A percentile compares a stretch with the other conserved stretches of the same genome.
phyloP scores from a whole-genome alignment of 768 basidiomycete genomes.

The Rhodotorula toruloides region DNA sequence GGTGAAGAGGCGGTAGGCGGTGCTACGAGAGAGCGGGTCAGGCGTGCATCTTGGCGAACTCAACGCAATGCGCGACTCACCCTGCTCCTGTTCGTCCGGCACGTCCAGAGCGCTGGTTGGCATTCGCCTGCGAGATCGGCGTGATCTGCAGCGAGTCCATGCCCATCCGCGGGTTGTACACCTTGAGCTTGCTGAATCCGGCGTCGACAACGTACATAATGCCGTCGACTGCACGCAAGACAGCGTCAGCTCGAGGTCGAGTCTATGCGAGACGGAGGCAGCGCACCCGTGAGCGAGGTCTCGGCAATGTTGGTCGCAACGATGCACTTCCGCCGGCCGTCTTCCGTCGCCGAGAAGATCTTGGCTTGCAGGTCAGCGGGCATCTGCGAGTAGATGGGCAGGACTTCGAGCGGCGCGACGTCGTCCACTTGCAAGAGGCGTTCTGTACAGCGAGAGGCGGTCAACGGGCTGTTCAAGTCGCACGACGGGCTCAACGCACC shows the following conservation, averaged over 20 bases:
- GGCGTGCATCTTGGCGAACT: too few species aligned
- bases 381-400: slow-evolving; percentile 99
- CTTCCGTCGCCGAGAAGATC: slow-evolving; percentile 88
- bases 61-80: slow-evolving; percentile 51
- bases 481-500: slow-evolving; percentile 53
- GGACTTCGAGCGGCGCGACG: slow-evolving; percentile 74
- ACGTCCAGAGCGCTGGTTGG: slow-evolving; percentile 89
- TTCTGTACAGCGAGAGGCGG: slow-evolving; percentile 54
- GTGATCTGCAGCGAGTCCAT: slow-evolving; percentile 99
- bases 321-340: slow-evolving; percentile 92
- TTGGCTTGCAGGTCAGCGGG: slow-evolving; percentile 97
- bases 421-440: slow-evolving; percentile 88
- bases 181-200: slow-evolving; percentile 94
- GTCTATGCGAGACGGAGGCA: too few species aligned
- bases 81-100: slow-evolving; percentile 95
- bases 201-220: slow-evolving; percentile 95
- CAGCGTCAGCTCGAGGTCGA: slow-evolving; percentile 19
- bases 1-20: slow-evolving; percentile 93
- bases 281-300: slow-evolving; percentile 81
- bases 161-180: slow-evolving; percentile 97
- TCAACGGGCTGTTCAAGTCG: neutral
- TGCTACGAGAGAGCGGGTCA: slow-evolving; percentile 52
- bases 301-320: slow-evolving; percentile 99
- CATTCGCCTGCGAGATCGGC: slow-evolving; percentile 97
- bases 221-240: slow-evolving; percentile 69